phyloP scores from a whole-genome alignment of 352 stramenopile species.

The Phytophthora sp. region DNA sequence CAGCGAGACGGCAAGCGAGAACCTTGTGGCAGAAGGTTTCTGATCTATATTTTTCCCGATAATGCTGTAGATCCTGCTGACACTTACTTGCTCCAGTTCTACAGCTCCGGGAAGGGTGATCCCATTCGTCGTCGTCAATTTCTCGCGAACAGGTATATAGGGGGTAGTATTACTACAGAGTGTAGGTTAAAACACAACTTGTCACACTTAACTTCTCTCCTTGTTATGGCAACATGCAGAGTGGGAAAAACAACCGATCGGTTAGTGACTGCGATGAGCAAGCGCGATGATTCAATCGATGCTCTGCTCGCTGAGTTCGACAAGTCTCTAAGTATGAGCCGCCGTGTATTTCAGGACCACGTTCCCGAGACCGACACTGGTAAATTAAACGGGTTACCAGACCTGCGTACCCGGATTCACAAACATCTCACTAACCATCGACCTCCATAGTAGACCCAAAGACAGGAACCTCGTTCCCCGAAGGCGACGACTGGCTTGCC shows the following conservation, averaged over 20 bases:
- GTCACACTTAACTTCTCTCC: neutral
- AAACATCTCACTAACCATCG: no score
- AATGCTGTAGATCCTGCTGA: neutral
- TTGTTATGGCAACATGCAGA: slow-evolving; percentile 31
- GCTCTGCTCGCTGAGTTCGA: slow-evolving; percentile 81
- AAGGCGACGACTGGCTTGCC: slow-evolving; percentile 44
- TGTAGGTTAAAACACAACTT: neutral
- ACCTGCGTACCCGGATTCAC: neutral
- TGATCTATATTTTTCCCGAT: neutral
- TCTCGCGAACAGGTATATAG: slow-evolving; percentile 70
- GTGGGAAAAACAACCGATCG: slow-evolving; percentile 62
- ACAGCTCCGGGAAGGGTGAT: slow-evolving; percentile 66
- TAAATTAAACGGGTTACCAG: slow-evolving; percentile 3
- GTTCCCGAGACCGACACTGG: slow-evolving; percentile 47
- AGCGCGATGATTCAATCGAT: slow-evolving; percentile 83
- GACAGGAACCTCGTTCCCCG: neutral
- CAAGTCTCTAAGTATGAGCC: slow-evolving; percentile 66
- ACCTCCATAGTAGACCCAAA: neutral
- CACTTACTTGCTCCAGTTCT: slow-evolving; percentile 52
- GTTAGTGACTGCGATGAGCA: slow-evolving; percentile 62
- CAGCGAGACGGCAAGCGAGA: slow-evolving; percentile 28
- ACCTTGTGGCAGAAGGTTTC: slow-evolving; percentile 45
- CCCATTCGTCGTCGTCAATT: slow-evolving; percentile 55
- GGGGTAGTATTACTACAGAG: neutral
- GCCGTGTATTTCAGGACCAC: slow-evolving; percentile 59